Conservation (phyloP, 1,284 basidiomycete genomes). For the Marasmius sp. region DNA sequence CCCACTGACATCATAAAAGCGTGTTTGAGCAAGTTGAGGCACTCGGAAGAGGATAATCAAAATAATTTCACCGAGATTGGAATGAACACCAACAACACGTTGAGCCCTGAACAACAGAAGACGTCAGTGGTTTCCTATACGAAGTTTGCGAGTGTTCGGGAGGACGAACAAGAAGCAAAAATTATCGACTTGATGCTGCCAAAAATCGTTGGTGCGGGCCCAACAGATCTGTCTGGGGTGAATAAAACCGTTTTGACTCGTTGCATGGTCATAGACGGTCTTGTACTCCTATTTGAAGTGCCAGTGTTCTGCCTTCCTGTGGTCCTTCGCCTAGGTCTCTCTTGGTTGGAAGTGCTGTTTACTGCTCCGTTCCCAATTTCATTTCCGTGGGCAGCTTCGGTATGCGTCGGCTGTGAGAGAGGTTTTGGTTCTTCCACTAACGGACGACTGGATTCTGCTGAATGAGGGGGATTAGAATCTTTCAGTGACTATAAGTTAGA, state of each 20-base stretch:
- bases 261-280: constrained; percentile 11
- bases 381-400: background rate
- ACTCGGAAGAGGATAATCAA: constrained; percentile 22
- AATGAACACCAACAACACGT: constrained; percentile 50
- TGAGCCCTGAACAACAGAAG: constrained; percentile 49
- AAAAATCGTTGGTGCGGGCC: constrained; percentile 39
- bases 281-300: background rate
- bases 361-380: background rate
- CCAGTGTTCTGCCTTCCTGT: background rate
- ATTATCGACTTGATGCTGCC: constrained; percentile 50
- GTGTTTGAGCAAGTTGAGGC: constrained; percentile 3
- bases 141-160: background rate
- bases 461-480: background rate
- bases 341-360: background rate
- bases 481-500: background rate
- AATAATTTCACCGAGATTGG: constrained; percentile 56
- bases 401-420: background rate
- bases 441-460: background rate
- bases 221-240: constrained; percentile 36
- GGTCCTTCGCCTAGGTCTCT: background rate
- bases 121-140: background rate
- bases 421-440: background rate
- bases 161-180: constrained; percentile 50
- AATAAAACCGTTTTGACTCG: constrained; percentile 23
- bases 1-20: constrained; percentile 54